Evolutionary conservation across 2,329 filamentous ascomycete species (phyloP), one percentile per base, ranked within the genome.

Genomic region (Penicillium brevicompactum): DNA sequence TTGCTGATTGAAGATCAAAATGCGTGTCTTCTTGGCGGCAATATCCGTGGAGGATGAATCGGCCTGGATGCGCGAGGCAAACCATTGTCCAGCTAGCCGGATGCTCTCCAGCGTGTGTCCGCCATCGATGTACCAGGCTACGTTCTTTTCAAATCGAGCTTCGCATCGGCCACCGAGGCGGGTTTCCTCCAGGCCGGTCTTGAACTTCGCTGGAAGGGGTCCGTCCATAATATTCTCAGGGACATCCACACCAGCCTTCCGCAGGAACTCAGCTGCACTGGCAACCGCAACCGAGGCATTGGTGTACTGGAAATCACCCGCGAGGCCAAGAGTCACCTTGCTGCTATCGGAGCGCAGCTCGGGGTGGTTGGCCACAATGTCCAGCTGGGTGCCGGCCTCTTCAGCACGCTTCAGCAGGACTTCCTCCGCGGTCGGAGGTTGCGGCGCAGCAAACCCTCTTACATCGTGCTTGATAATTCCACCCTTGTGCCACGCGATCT

Each of bases 401-500:
- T 69, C 69, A 8, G 84, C 84, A 46, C 83, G 80, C 46, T 84
- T 70, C n/a, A 72, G 70, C 18, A 89, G 69, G 0, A 88, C 85
- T 6, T 77, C 69, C 53, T 85, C 74, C 1, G 85, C 85, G 18
- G 74, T 73, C 3, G 78, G 73, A 31, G 78, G 75, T 60, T 89
- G 86, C 0, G 79, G 78, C 2, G 82, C 82, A 0, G 87, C 87
- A 57, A 89, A 90, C 2, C 83, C 85, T 22, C 82, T 80, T 4
- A 82, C 82, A 0, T 83, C 84, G 1, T 74, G 49, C 72, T 95
- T 96, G 70, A 95, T 88, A 43, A 97, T 90, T 1, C 92, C 92
- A 6, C 87, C 88, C 73, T 97, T 97, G 71, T 96, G 90, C 92
- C 92, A 96, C 3, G 92, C 87, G 61, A 96, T 96, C 67, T 91